Percentiles rank a stretch among this genome's conserved stretches.
These are phyloP conservation scores for Colletotrichum melonis DNA, from an alignment of 2,329 filamentous ascomycete genomes.

Conservation along the genomic window DNA sequence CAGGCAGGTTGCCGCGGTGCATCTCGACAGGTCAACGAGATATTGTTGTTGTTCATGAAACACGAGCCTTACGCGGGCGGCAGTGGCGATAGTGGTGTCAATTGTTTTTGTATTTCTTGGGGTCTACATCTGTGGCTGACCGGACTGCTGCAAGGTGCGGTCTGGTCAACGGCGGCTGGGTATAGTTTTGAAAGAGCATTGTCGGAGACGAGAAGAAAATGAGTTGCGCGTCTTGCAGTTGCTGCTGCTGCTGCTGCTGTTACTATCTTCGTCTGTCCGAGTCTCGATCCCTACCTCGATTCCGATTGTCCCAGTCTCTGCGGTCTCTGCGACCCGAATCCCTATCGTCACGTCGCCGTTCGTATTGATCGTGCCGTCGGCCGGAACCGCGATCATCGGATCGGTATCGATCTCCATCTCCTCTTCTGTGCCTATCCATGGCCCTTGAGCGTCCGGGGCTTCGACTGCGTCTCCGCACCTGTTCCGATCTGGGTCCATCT, in stretches of 20 bases:
- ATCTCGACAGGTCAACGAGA: constrained; percentile 24
- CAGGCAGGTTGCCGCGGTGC: constrained; percentile 21
- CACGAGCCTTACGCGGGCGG: constrained; percentile 34
- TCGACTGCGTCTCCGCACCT: constrained; percentile 55
- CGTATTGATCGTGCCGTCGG: constrained; percentile 33
- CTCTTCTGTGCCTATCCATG: constrained; percentile 18
- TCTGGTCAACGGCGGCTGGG: constrained; percentile 19
- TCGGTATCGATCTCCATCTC: constrained; percentile 30
- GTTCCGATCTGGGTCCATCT: constrained; percentile 27
- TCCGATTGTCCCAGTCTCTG: constrained; percentile 47
- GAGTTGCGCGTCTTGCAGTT: neutral
- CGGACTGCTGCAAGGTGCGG: constrained; percentile 15
- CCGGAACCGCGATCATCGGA: constrained; percentile 29
- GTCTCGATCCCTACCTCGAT: constrained; percentile 43
- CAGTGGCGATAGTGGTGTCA: constrained; percentile 27
- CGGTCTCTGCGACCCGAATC: constrained; percentile 48
- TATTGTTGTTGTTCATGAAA: constrained; percentile 26
- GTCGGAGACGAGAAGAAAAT: constrained; percentile 10
- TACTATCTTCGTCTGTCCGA: constrained; percentile 42
- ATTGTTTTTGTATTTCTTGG: constrained; percentile 6
- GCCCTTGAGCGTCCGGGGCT: constrained; percentile 44
- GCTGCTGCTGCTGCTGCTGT: neutral
- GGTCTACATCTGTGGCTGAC: constrained; percentile 28
- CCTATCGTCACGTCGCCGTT: constrained; percentile 38
- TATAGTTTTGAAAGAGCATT: constrained; percentile 12